These are phyloP conservation scores for Bimuria novae-zelandiae DNA, from an alignment of 2,329 filamentous ascomycete genomes.

Conservation along the genomic window DNA sequence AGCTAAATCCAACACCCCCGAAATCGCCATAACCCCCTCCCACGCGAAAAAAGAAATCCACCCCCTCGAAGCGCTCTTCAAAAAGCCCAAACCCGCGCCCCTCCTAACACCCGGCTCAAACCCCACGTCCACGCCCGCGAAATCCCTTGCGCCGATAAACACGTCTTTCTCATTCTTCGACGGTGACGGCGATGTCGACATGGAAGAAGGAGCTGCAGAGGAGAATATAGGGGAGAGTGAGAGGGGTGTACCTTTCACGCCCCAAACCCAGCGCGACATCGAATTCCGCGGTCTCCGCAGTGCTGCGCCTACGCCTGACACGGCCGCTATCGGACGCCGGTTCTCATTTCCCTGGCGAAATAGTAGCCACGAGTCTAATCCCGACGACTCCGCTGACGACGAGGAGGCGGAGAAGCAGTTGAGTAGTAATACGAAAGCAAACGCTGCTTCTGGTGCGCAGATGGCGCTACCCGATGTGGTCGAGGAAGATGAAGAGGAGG, in stretches of 20 bases:
- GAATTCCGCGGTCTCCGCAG: slow-evolving; percentile 77
- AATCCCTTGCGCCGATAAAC: slow-evolving; percentile 49
- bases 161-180: slow-evolving; percentile 81
- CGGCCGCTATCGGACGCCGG: slow-evolving; percentile 72
- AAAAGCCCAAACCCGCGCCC: slow-evolving; percentile 59
- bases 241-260: slow-evolving; percentile 76
- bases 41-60: slow-evolving; percentile 61
- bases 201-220: slow-evolving; percentile 39
- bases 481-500: slow-evolving; percentile 37
- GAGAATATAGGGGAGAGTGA: no score
- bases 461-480: slow-evolving; percentile 25
- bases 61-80: slow-evolving; percentile 91
- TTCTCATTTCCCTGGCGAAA: slow-evolving; percentile 58
- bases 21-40: slow-evolving; percentile 20
- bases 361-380: slow-evolving; percentile 48
- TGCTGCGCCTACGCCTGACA: slow-evolving; percentile 93
- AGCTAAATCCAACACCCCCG: slow-evolving; percentile 17
- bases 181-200: slow-evolving; percentile 37
- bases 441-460: slow-evolving; percentile 20
- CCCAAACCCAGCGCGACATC: slow-evolving; percentile 79
- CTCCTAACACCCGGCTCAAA: slow-evolving; percentile 41
- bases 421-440: slow-evolving; percentile 37
- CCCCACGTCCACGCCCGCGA: slow-evolving; percentile 41
- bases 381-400: slow-evolving; percentile 50
- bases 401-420: slow-evolving; percentile 30